Evolutionary conservation across 1,139 yeast species (phyloP).

Genomic region (Yamadazyma dushanensis): DNA sequence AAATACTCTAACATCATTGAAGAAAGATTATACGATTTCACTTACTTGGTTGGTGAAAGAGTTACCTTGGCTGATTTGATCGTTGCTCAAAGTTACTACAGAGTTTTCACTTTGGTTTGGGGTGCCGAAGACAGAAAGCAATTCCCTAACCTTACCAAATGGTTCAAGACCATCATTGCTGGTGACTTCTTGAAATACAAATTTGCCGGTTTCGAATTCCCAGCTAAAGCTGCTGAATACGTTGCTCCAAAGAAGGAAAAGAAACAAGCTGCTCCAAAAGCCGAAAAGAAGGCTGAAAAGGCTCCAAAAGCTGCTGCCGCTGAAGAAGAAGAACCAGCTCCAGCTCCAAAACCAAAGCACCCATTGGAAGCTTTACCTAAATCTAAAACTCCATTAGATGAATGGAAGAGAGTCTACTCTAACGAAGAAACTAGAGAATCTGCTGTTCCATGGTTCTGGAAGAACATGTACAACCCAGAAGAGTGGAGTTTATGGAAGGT

Average conservation of each 20-base stretch:
- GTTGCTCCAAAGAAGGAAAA: constrained; percentile 83
- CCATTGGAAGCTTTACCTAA: constrained; percentile 85
- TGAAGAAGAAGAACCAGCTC: constrained; percentile 43
- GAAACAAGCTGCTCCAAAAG: constrained; percentile 37
- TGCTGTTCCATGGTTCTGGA: constrained; percentile 98
- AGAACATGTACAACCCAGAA: constrained; percentile 80
- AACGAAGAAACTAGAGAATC: constrained; percentile 95
- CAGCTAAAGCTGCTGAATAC: constrained; percentile 65
- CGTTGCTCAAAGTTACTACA: constrained; percentile 56
- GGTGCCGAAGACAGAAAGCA: constrained; percentile 76
- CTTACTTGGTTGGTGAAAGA: constrained; percentile 92
- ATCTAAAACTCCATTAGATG: constrained; percentile 74
- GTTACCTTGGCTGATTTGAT: constrained; percentile 81
- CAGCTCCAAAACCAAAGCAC: constrained; percentile 77
- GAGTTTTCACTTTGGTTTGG: constrained; percentile 68
- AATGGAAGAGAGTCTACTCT: constrained; percentile 96
- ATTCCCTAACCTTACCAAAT: constrained; percentile 78
- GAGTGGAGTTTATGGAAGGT: constrained; percentile 97
- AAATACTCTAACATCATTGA: constrained; percentile 50
- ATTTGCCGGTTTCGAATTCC: constrained; percentile 51
- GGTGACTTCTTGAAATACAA: constrained; percentile 52
- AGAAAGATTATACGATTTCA: constrained; percentile 67
- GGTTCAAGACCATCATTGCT: constrained; percentile 74
- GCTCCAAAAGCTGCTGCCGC: constrained; percentile 41
- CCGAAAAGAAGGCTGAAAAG: constrained; percentile 32